These are phyloP conservation scores for Leptographium wingfieldii DNA, from an alignment of 2,329 filamentous ascomycete species.

Conservation along the genomic window DNA sequence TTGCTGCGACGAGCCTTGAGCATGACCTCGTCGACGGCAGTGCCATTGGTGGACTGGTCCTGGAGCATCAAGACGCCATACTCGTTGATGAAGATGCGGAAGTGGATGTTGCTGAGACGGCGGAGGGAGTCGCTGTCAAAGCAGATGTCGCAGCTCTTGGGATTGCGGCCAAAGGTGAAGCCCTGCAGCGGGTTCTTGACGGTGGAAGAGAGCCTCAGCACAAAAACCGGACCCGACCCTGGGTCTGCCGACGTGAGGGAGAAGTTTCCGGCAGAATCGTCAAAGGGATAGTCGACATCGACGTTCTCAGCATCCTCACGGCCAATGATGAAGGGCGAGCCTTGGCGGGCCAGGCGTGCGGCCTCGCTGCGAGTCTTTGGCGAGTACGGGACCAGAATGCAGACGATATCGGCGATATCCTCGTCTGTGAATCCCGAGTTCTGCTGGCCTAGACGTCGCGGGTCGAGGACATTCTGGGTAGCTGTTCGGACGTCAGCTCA, in stretches of 20 bases:
- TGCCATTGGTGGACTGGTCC: conserved; percentile 93
- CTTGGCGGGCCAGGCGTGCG: conserved; percentile 32
- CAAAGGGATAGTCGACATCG: conserved; percentile 35
- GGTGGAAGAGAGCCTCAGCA: conserved; percentile 63
- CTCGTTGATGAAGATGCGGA: conserved; percentile 83
- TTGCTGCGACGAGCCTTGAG: conserved; percentile 31
- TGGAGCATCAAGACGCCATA: conserved; percentile 81
- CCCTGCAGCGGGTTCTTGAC: conserved; percentile 58
- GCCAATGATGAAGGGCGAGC: conserved; percentile 37
- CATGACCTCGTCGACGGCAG: conserved; percentile 63
- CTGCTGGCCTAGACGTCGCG: conserved; percentile 63
- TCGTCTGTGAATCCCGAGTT: conserved; percentile 72
- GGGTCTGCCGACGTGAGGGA: conserved; percentile 37
- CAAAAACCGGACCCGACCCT: conserved; percentile 52
- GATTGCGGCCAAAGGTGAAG: conserved; percentile 78
- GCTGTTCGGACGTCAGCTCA: conserved; percentile 21
- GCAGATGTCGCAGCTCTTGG: conserved; percentile 56
- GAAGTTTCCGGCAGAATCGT: conserved; percentile 38
- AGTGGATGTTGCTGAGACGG: conserved; percentile 88
- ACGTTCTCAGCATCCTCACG: conserved; percentile 35
- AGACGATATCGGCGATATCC: conserved; percentile 80
- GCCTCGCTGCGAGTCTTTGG: conserved; percentile 60
- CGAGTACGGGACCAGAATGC: conserved; percentile 72
- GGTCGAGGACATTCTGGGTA: conserved; percentile 72
- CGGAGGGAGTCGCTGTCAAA: conserved; percentile 53